phyloP scores from a whole-genome alignment of 2,329 filamentous ascomycete species.

The Remersonia thermophila region DNA sequence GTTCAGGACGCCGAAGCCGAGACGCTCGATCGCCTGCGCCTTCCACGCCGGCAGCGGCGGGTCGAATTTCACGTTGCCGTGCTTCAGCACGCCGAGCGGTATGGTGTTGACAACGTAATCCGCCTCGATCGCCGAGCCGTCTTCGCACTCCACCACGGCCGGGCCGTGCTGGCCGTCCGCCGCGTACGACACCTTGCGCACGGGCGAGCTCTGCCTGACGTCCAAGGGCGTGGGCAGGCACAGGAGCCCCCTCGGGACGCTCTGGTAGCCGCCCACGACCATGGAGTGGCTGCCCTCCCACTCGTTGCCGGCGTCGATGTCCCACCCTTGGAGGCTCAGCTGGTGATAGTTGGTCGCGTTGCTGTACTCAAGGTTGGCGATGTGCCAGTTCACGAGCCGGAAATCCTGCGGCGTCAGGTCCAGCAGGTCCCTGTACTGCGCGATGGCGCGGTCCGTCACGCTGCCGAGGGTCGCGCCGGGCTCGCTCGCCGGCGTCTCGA shows the following conservation, averaged over 20 bases:
- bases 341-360: slow-evolving; percentile 82
- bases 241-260: slow-evolving; percentile 77
- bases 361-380: slow-evolving; percentile 95
- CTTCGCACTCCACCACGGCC: slow-evolving; percentile 59
- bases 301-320: slow-evolving; percentile 94
- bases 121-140: slow-evolving; percentile 66
- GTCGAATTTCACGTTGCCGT: slow-evolving; percentile 71
- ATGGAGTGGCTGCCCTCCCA: slow-evolving; percentile 93
- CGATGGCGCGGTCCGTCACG: slow-evolving; percentile 85
- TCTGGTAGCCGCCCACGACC: slow-evolving; percentile 86
- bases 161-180: slow-evolving; percentile 31
- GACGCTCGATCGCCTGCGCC: slow-evolving; percentile 59
- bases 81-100: slow-evolving; percentile 82
- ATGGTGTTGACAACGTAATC: slow-evolving; percentile 85
- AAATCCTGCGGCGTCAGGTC: slow-evolving; percentile 78
- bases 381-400: slow-evolving; percentile 91
- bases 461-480: slow-evolving; percentile 67
- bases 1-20: slow-evolving; percentile 90
- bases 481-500: slow-evolving; percentile 51
- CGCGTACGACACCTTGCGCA: slow-evolving; percentile 59
- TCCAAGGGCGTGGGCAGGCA: slow-evolving; percentile 65
- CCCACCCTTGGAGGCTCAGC: slow-evolving; percentile 83
- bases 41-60: slow-evolving; percentile 87
- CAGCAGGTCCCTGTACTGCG: slow-evolving; percentile 72
- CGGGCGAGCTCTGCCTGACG: slow-evolving; percentile 59